Evolutionary conservation across 441 rosid genomes (phyloP), one percentile per base, ranked within the genome.

Genomic region (Arabidopsis lyrata): DNA sequence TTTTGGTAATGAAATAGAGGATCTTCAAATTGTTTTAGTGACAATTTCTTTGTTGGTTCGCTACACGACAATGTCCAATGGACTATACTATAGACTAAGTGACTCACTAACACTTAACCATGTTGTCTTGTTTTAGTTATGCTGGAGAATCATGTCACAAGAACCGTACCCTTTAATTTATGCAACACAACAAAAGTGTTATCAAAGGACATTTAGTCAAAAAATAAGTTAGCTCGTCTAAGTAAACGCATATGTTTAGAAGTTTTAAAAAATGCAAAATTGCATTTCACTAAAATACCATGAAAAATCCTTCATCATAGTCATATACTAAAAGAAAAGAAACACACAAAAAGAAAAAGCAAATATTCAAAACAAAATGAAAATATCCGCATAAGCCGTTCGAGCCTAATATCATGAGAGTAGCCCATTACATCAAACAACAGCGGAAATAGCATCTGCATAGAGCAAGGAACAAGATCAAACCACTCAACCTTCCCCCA

Each of bases 401-500:
- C 38, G 29, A 53, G 36, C 58, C 2, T 27, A 29, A 6, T 27
- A 5, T 29, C 16, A 29, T 24, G 16, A 5, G 16, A 12, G 58
- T 53, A 53, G 16, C 0, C 9, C 9, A 13, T 27, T 54, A 3
- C 12, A 29, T 29, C 36, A 54, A 29, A 54, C 38, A 29, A 9
- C 10, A 54, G 5, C 59, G 2, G 20, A 54, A 54, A 54, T 0
- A 54, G 2, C 36, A 54, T 29, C 18, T 1, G 35, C 32, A 11
- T 11, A 0, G n/a, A 29, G 6, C 9, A 53, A 53, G 5, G 10
- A 2, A 27, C 34, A 14, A 53, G 0, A 18, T 47, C 44, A 32
- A 31, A 1, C 56, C 56, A 63, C 16, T 63, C 68, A 63, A 63
- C 68, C 16, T 11, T 47, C 44, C 56, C 42, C 55, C 55, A 63